These are phyloP conservation scores for Trichoderma erinaceum DNA, from an alignment of 495 filamentous ascomycete species.

Conservation along the genomic window DNA sequence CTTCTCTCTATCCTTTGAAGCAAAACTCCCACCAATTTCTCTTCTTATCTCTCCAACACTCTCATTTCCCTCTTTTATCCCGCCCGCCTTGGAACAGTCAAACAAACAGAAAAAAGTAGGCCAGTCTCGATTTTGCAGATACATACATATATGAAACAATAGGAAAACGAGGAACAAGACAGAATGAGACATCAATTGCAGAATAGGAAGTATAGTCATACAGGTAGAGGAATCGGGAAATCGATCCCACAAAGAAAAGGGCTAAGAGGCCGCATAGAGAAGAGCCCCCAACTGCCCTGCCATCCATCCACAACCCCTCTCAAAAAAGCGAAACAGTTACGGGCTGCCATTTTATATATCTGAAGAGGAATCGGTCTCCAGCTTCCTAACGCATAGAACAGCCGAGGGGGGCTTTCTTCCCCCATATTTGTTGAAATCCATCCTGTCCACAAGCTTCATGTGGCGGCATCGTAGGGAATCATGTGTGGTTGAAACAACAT, in stretches of 20 bases:
- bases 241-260: background rate
- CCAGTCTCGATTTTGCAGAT: constrained; percentile 8
- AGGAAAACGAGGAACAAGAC: background rate
- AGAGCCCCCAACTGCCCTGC: background rate
- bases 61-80: too few relatives aligned
- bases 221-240: background rate
- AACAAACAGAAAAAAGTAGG: background rate
- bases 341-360: background rate
- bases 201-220: background rate
- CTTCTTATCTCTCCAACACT: too few relatives aligned
- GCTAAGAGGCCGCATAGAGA: too few relatives aligned
- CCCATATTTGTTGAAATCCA: background rate
- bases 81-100: background rate
- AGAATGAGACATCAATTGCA: background rate
- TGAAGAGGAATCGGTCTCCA: background rate
- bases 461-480: too few relatives aligned
- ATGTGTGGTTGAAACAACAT: too few relatives aligned
- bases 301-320: background rate
- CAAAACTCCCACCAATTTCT: background rate
- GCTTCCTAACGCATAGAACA: background rate
- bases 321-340: background rate
- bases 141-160: background rate
- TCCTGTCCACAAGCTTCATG: too few relatives aligned
- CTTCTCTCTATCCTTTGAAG: background rate
- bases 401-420: background rate